Base-by-base conservation (phyloP, 2,329 filamentous ascomycete genomes). In the Ilyonectria destructans region DNA sequence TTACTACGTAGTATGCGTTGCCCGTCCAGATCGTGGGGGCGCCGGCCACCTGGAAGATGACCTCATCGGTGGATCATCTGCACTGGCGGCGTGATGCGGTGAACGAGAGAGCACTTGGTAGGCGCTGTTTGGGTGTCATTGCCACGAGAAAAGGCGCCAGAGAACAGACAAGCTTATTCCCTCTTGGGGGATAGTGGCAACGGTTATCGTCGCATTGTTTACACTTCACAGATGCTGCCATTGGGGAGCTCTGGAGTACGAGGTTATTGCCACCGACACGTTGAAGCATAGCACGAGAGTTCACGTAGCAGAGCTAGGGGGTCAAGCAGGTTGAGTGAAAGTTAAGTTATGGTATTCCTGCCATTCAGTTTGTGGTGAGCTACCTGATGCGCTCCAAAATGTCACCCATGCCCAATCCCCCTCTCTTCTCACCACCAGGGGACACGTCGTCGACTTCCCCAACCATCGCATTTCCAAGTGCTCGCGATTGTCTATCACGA, bases 311-410 rank as follows among this genome's bases (percentile, higher is more conserved):
- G 13, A 17, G 21, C 31, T n/a, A 48, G n/a, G 17, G 29, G 31
- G 12, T 21, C 12, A 7, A 33, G 12, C 43, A 40, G 21, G 21
- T 48, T 26, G 10, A 35, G 58, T 62, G 52, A 62, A 67, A 43
- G 70, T 57, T 70, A 69, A 68, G 65, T 79, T 78, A 79, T 80
- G 78, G 77, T 80, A 79, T 80, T 80, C 68, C 77, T 80, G 77
- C 78, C 77, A 79, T 80, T 80, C 78, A 80, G 78, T 78, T 58
- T 68, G 62, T 54, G 59, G 59, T 65, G 74, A 71, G 72, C 74
- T 75, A 74, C 69, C 72, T 69, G 55, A 64, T 66, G 67, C 60
- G 60, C 63, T 61, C 65, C 62, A 56, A 56, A 64, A 58, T 64
- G 63, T 52, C 67, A 52, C 31, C 35, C 45, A 33, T 31, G 13